Conservation (phyloP, 352 stramenopile species). For the Phytophthora vignae region DNA sequence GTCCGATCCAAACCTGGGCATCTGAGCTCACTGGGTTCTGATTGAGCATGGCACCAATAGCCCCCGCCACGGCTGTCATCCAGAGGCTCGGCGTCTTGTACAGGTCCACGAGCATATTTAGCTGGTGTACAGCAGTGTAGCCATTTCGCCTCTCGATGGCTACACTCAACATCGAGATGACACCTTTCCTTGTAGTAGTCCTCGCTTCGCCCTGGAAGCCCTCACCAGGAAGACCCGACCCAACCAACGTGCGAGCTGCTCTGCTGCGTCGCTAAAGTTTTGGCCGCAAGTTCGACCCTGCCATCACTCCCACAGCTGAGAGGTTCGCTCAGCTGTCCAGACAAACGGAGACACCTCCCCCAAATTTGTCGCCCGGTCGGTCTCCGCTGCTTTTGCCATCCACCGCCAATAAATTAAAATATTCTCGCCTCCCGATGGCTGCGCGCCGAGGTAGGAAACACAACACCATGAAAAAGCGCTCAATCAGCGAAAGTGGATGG, state of each 20-base stretch:
- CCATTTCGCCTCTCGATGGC: slow-evolving; percentile 15
- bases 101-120: too few relatives aligned
- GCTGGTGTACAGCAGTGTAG: slow-evolving; percentile 7
- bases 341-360: slow-evolving; percentile 2
- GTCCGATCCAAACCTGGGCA: too few relatives aligned
- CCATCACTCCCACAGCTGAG: slow-evolving; percentile 13
- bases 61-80: too few relatives aligned
- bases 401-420: background rate
- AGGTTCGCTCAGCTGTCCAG: too few relatives aligned
- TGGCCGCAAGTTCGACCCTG: background rate
- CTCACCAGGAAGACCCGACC: too few relatives aligned
- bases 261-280: background rate
- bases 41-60: too few relatives aligned
- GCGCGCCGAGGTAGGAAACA: background rate
- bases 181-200: too few relatives aligned
- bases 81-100: too few relatives aligned
- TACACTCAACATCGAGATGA: too few relatives aligned
- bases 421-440: background rate
- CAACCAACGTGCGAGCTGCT: background rate
- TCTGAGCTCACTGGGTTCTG: too few relatives aligned
- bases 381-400: background rate
- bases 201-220: too few relatives aligned
- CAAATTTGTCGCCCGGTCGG: slow-evolving; percentile 12
- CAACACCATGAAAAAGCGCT: background rate
- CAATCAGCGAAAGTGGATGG: slow-evolving; percentile 24